Conservation (phyloP, 176 grass and related monocot genomes). For the Areca catechu region DNA sequence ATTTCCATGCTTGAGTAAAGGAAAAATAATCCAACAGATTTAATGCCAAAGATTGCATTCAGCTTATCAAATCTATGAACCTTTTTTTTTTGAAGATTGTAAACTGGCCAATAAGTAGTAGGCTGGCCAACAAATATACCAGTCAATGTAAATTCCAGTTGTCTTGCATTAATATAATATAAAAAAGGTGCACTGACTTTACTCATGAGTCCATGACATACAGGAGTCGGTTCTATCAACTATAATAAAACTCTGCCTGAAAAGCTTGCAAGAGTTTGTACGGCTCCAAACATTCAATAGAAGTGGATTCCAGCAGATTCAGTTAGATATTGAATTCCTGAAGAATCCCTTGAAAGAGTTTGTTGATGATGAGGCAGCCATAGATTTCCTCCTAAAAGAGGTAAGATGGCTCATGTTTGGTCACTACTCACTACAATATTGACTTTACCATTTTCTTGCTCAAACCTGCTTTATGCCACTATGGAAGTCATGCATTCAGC, state of each 20-base stretch:
- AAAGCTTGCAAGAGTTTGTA: slow-evolving; percentile 99
- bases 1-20: no score
- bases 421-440: background rate
- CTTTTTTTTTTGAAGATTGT: no score
- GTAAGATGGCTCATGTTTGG: slow-evolving; percentile 27
- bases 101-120: no score
- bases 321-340: slow-evolving; percentile 94
- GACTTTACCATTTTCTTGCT: no score
- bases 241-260: slow-evolving; percentile 79
- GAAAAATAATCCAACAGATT: no score
- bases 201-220: slow-evolving; percentile 25
- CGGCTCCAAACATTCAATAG: slow-evolving; percentile 95
- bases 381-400: slow-evolving; percentile 97
- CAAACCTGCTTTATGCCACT: background rate
- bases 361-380: slow-evolving; percentile 84
- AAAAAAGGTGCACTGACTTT: background rate
- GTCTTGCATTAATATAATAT: no score
- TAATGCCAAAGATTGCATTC: no score
- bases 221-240: slow-evolving; percentile 95
- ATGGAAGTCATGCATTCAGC: no score
- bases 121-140: no score
- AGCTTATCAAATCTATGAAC: no score
- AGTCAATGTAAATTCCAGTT: no score
- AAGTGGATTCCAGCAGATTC: slow-evolving; percentile 99
- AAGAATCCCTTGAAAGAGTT: slow-evolving; percentile 84